Percentiles rank a stretch among this genome's conserved stretches.
These are phyloP conservation scores for Leccinum obscurum DNA, from an alignment of 768 basidiomycete species.

Conservation along the genomic window DNA sequence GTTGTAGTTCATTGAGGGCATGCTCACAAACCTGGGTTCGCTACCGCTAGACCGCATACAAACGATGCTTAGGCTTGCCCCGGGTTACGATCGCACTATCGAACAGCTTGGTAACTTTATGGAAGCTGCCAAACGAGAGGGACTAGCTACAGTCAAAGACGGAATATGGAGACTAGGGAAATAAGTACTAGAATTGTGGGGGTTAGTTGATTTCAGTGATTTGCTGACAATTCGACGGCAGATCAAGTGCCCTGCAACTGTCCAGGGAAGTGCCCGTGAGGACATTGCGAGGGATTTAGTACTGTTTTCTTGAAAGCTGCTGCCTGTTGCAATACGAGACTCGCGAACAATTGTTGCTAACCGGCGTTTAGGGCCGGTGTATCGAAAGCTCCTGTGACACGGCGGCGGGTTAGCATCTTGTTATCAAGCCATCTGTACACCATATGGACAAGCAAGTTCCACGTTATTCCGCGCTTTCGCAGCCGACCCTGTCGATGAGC, in stretches of 20 bases:
- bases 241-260: conserved; percentile 13
- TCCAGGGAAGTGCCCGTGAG: conserved; percentile 9
- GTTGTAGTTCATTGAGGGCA: conserved; percentile 80
- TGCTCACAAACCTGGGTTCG: conserved; percentile 83
- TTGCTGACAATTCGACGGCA: background rate
- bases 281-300: conserved; percentile 7
- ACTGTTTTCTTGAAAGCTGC: background rate
- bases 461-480: conserved; percentile 63
- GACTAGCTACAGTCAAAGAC: conserved; percentile 66
- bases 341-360: background rate
- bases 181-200: conserved; percentile 3
- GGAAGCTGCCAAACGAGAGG: conserved; percentile 79
- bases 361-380: conserved; percentile 30
- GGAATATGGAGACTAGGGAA: conserved; percentile 64
- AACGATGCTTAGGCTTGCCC: conserved; percentile 81
- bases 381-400: background rate
- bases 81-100: conserved; percentile 74
- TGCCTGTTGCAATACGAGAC: too few species aligned
- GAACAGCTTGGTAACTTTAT: conserved; percentile 81
- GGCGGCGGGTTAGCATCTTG: background rate
- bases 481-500: conserved; percentile 69
- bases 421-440: conserved; percentile 17
- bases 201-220: background rate
- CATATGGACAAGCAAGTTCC: conserved; percentile 25
- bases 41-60: conserved; percentile 84